A percentile compares a stretch with the other conserved stretches of the same genome.
Conservation (phyloP, 345 rosid genomes). For the Euclidium syriacum region DNA sequence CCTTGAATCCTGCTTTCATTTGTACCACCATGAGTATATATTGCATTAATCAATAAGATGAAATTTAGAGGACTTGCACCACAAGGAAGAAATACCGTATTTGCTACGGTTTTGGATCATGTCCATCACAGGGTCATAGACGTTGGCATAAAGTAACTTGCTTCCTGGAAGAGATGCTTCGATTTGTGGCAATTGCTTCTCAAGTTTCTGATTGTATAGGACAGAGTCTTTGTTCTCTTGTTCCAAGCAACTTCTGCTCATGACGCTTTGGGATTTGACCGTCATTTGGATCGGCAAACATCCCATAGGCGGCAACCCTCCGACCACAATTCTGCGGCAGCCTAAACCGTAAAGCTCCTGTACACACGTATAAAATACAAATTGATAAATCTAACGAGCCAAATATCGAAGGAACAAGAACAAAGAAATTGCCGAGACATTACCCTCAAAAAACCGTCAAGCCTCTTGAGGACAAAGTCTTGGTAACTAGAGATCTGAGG, state of each 20-base stretch:
- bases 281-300: slow-evolving; percentile 46
- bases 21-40: not conserved
- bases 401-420: not conserved
- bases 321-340: slow-evolving; percentile 29
- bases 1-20: slow-evolving; percentile 27
- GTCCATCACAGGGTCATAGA: slow-evolving; percentile 32
- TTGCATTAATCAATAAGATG: not conserved
- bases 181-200: slow-evolving; percentile 9
- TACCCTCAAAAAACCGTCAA: slow-evolving; percentile 33
- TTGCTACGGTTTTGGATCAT: slow-evolving; percentile 33
- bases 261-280: not conserved
- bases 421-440: no score
- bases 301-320: no score
- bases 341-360: slow-evolving; percentile 40
- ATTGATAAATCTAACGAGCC: not conserved
- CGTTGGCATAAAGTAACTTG: no score
- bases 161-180: slow-evolving; percentile 29
- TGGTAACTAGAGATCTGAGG: slow-evolving; percentile 26
- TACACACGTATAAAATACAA: not conserved
- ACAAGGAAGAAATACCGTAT: slow-evolving; percentile 10
- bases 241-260: slow-evolving; percentile 28
- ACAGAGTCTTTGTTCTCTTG: no score
- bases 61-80: not conserved
- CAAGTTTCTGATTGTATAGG: no score
- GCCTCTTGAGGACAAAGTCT: no score